Conservation (phyloP, 2,329 filamentous ascomycete genomes). For the Diplodia corticola region DNA sequence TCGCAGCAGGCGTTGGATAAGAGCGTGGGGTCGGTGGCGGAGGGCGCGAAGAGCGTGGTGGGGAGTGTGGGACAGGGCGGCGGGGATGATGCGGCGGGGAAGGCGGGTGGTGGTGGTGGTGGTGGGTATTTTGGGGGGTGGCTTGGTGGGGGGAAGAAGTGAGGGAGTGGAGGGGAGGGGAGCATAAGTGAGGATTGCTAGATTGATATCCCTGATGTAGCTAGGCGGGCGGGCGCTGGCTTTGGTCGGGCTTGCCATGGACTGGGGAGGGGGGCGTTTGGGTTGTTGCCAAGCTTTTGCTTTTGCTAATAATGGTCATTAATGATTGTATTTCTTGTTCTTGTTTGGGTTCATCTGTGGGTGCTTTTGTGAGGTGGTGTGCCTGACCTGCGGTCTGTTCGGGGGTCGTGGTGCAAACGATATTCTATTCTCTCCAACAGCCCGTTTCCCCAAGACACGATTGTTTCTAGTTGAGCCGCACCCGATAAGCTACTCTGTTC, state of each 20-base stretch:
- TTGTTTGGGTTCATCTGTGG: neutral
- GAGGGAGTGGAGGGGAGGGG: neutral
- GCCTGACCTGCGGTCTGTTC: neutral
- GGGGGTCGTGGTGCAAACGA: too few species aligned
- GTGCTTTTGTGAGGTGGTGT: neutral
- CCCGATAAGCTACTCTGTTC: neutral
- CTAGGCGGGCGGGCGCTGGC: neutral
- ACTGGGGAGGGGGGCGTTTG: too few species aligned
- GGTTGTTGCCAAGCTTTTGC: neutral
- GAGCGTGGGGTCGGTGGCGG: neutral
- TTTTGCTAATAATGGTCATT: neutral
- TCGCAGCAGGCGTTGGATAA: neutral
- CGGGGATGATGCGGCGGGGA: neutral
- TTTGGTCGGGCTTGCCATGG: neutral
- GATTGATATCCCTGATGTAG: constrained; percentile 2
- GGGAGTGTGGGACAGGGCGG: neutral
- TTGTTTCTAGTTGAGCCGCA: neutral
- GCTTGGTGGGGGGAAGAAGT: neutral
- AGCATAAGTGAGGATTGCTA: too few species aligned
- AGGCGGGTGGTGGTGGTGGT: neutral
- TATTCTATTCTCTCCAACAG: neutral
- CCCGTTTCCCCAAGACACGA: too few species aligned
- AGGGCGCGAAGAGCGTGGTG: neutral
- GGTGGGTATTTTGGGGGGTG: constrained; percentile 5
- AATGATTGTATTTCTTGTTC: too few species aligned